Conservation (phyloP, 1,284 basidiomycete species). For the Inonotus hispidus region DNA sequence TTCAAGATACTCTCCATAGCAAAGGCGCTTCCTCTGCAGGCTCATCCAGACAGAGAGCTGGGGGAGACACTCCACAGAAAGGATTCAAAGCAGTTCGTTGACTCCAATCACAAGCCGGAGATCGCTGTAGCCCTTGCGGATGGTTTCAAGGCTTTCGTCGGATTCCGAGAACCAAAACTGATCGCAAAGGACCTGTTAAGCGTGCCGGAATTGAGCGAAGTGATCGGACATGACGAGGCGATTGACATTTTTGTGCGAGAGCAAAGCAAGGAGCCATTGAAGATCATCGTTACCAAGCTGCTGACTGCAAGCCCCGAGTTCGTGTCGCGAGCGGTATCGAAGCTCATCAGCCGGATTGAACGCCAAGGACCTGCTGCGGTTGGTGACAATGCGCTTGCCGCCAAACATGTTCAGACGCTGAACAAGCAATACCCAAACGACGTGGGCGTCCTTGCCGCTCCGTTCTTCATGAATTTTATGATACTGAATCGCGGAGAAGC, state of each 20-base stretch:
- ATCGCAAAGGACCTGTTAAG: slow-evolving; percentile 41
- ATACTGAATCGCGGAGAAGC: slow-evolving; percentile 51
- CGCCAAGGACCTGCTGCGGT: slow-evolving; percentile 21
- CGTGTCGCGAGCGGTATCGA: slow-evolving; percentile 31
- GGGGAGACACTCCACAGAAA: slow-evolving; percentile 45
- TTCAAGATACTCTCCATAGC: slow-evolving; percentile 60
- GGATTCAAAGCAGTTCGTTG: slow-evolving; percentile 43
- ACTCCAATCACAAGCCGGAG: slow-evolving; percentile 61
- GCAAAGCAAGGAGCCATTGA: slow-evolving; percentile 27
- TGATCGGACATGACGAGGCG: slow-evolving; percentile 29
- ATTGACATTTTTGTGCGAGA: slow-evolving; percentile 13
- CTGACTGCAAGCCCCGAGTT: slow-evolving; percentile 36
- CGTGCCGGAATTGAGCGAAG: slow-evolving; percentile 46
- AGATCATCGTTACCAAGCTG: slow-evolving; percentile 40
- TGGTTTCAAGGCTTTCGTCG: slow-evolving; percentile 58
- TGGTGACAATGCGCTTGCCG: slow-evolving; percentile 28
- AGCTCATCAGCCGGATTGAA: slow-evolving; percentile 36
- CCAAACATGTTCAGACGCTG: slow-evolving; percentile 41
- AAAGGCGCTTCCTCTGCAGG: slow-evolving; percentile 63
- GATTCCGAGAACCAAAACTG: slow-evolving; percentile 45
- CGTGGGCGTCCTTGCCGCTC: slow-evolving; percentile 55
- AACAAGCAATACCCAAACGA: slow-evolving; percentile 54
- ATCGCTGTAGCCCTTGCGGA: slow-evolving; percentile 62
- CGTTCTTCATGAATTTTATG: slow-evolving; percentile 58
- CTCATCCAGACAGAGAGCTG: slow-evolving; percentile 59